Conservation (phyloP, 345 rosid genomes). For the Diplotaxis tenuifolia region DNA sequence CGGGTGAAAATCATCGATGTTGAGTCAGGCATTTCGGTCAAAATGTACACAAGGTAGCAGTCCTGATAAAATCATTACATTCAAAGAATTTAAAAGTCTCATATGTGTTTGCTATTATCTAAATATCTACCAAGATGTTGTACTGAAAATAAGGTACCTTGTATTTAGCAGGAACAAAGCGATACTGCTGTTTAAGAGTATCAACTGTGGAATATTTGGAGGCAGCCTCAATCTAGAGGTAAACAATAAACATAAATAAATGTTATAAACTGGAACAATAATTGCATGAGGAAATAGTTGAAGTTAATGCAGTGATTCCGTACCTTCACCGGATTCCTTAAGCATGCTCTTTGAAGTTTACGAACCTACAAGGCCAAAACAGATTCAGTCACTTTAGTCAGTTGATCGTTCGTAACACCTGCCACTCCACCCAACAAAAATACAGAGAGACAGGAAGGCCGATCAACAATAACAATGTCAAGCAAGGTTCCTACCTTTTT, state of each 20-base stretch:
- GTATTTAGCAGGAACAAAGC: conserved; percentile 73
- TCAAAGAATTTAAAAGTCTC: not conserved
- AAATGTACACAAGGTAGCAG: conserved; percentile 39
- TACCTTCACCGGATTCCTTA: conserved; percentile 93
- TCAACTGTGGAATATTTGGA: conserved; percentile 93
- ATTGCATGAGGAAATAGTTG: not conserved
- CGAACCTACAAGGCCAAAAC: conserved; percentile 52
- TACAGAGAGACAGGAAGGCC: not conserved
- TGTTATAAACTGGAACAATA: not conserved
- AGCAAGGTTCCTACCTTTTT: conserved; percentile 56
- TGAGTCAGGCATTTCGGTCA: conserved; percentile 65
- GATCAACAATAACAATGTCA: not conserved
- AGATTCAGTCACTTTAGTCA: conserved; percentile 17
- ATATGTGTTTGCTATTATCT: not conserved
- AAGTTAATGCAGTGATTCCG: not conserved
- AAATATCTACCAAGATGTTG: not conserved
- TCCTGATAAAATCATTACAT: conserved; percentile 15
- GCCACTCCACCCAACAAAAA: not conserved
- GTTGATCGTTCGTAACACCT: conserved; percentile 13
- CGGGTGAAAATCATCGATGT: conserved; percentile 93
- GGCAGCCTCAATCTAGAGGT: conserved; percentile 79
- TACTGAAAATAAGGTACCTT: conserved; percentile 49
- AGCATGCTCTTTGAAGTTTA: conserved; percentile 92
- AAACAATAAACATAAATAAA: conserved; percentile 10
- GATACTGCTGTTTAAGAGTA: conserved; percentile 79